A percentile compares a stretch with the other conserved stretches of the same genome.
phyloP scores from a whole-genome alignment of 2,329 filamentous ascomycete species.

The Nannizzia gypsea region DNA sequence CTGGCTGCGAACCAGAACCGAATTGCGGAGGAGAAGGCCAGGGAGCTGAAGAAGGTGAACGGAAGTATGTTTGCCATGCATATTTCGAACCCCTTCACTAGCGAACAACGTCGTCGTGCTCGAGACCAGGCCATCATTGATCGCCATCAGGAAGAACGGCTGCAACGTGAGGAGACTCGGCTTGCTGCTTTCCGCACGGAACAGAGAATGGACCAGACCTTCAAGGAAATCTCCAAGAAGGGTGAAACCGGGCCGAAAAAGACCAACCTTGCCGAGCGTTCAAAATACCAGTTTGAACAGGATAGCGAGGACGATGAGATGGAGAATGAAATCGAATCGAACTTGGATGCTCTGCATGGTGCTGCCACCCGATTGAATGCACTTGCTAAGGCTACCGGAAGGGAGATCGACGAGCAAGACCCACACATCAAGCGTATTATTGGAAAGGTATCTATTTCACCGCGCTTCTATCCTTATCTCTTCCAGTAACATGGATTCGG shows the following conservation, averaged over 20 bases:
- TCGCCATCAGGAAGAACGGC: constrained; percentile 48
- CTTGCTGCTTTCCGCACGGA: constrained; percentile 40
- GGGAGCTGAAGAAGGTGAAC: constrained; percentile 75
- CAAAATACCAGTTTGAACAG: constrained; percentile 69
- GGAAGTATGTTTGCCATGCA: constrained; percentile 83
- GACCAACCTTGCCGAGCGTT: constrained; percentile 47
- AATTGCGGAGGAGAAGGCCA: constrained; percentile 65
- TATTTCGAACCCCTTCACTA: constrained; percentile 66
- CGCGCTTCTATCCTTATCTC: not conserved
- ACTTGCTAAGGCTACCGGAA: constrained; percentile 60
- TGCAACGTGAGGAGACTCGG: constrained; percentile 44
- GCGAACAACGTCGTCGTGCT: constrained; percentile 50
- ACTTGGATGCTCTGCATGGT: constrained; percentile 48
- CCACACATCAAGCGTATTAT: constrained; percentile 64
- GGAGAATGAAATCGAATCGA: constrained; percentile 59
- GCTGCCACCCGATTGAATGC: constrained; percentile 59
- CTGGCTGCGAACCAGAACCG: constrained; percentile 64
- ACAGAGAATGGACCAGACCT: constrained; percentile 52
- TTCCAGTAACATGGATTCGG: not conserved
- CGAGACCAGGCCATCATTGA: constrained; percentile 59
- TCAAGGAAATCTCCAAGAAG: constrained; percentile 52
- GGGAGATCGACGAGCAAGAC: constrained; percentile 68
- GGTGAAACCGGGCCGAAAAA: constrained; percentile 38
- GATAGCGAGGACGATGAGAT: constrained; percentile 58
- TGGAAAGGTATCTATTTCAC: constrained; percentile 51